Evolutionary conservation across 371 early-diverging fungal species (phyloP), one percentile per base, ranked within the genome.

Genomic region (Rhizopus delemar): DNA sequence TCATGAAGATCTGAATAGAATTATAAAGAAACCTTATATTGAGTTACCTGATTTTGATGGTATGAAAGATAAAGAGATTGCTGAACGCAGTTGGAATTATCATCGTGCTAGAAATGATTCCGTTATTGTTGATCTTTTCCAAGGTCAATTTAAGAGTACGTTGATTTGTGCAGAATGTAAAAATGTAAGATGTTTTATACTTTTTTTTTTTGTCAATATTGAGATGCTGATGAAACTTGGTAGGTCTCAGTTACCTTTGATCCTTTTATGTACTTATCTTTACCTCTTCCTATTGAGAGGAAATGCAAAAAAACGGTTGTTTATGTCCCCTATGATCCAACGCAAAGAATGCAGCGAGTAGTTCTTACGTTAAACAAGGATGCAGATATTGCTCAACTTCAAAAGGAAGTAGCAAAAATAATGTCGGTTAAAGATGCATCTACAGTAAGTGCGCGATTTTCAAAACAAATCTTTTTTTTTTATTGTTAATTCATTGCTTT

Each of bases 91-190:
- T 49, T 90, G 89, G 89, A 53, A 79, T 35, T 73, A 82, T 53
- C 88, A 88, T 65, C 76, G 78, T 45, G 78, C 83, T 12, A 76
- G 88, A 46, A 88, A 89, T 60, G 84, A 86, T 60, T 88, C 89
- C 7, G 70, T 89, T 49, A 80, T 93, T 66, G 87, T 90, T 3
- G 91, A 92, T 63, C 66, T 90, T 8, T 94, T 94, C 64, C 92
- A 93, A 65, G 93, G 91, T 1, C 89, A 92, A 66, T 88, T 88
- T 65, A 91, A 88, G 63, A 86, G 86, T 33, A 84, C 85, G 2
- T 72, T 93, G 32, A 78, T 85, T 29, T 96, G 96, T 63, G 64
- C 75, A 29, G 82, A 71, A 11, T 92, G 92, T 57, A 51, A 66
- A 8, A 82, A 87, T 69, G 78, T 77, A 49, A 34, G 32, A 41